Conservation (phyloP, 1,284 basidiomycete genomes). For the Albatrellus sp. region DNA sequence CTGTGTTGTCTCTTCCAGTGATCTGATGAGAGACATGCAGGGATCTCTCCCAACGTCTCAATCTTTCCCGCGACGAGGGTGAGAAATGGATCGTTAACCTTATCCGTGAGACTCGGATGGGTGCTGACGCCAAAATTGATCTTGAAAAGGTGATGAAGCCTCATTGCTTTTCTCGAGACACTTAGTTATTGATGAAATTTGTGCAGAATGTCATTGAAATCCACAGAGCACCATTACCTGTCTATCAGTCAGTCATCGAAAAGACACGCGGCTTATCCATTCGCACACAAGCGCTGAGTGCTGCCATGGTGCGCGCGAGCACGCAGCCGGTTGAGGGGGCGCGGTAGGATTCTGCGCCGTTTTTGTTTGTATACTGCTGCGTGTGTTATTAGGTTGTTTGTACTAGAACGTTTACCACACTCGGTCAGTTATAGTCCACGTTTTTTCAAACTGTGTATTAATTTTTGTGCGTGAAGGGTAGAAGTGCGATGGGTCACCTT, state of each 20-base stretch:
- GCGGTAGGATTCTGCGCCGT: conserved; percentile 6
- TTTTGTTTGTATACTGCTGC: background rate
- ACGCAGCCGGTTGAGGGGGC: conserved; percentile 13
- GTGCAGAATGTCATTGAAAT: conserved; percentile 90
- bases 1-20: background rate
- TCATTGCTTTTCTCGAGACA: conserved; percentile 1
- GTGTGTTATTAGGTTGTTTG: background rate
- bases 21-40: conserved; percentile 23
- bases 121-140: conserved; percentile 93
- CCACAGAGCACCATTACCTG: conserved; percentile 78
- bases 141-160: conserved; percentile 66
- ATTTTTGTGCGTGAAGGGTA: too few species aligned
- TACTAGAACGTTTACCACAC: background rate
- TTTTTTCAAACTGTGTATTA: too few species aligned
- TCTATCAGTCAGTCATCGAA: conserved; percentile 94
- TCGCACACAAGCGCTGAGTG: conserved; percentile 82
- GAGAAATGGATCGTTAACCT: conserved; percentile 99
- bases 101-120: conserved; percentile 92
- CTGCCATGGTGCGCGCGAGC: conserved; percentile 60
- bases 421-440: too few species aligned
- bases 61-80: conserved; percentile 86
- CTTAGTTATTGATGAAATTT: background rate
- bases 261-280: conserved; percentile 89
- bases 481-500: too few species aligned
- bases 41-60: conserved; percentile 86